These are phyloP conservation scores for Babjeviella inositovora DNA, from an alignment of 805 yeast genomes.

Conservation along the genomic window DNA sequence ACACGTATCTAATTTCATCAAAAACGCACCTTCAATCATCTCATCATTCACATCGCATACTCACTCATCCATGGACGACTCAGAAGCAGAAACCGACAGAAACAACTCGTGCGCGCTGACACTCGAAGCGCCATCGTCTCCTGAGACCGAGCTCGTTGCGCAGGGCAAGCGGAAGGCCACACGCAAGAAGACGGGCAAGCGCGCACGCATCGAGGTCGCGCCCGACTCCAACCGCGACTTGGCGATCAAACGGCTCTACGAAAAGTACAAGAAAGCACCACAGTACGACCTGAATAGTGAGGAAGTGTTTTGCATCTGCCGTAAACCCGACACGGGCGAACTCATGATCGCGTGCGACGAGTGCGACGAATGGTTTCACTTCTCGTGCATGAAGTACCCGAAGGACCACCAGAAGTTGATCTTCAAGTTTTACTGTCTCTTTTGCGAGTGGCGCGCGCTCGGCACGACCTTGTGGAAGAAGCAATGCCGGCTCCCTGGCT, in stretches of 20 bases:
- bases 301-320: slow-evolving; percentile 63
- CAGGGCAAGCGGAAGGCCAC: not conserved
- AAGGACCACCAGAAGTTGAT: slow-evolving; percentile 35
- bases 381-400: slow-evolving; percentile 53
- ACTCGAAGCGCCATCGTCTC: slow-evolving; percentile 2
- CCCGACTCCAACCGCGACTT: slow-evolving; percentile 1
- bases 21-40: too few relatives aligned
- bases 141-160: too few relatives aligned
- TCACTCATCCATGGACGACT: too few relatives aligned
- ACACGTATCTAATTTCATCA: too few relatives aligned
- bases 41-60: too few relatives aligned
- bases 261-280: slow-evolving; percentile 11
- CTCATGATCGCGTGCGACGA: slow-evolving; percentile 92
- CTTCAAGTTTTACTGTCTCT: slow-evolving; percentile 53
- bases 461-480: slow-evolving; percentile 57
- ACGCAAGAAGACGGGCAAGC: slow-evolving; percentile 1
- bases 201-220: slow-evolving; percentile 1
- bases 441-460: slow-evolving; percentile 35
- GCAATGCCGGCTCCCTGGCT: slow-evolving; percentile 47
- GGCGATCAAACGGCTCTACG: slow-evolving; percentile 1
- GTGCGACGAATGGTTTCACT: slow-evolving; percentile 93
- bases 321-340: slow-evolving; percentile 63
- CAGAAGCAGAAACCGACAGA: slow-evolving; percentile 2
- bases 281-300: slow-evolving; percentile 33
- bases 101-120: slow-evolving; percentile 1